A percentile compares a stretch with the other conserved stretches of the same genome.
Conservation (phyloP, 2,329 filamentous ascomycete genomes). For the Trichoderma endophyticum region DNA sequence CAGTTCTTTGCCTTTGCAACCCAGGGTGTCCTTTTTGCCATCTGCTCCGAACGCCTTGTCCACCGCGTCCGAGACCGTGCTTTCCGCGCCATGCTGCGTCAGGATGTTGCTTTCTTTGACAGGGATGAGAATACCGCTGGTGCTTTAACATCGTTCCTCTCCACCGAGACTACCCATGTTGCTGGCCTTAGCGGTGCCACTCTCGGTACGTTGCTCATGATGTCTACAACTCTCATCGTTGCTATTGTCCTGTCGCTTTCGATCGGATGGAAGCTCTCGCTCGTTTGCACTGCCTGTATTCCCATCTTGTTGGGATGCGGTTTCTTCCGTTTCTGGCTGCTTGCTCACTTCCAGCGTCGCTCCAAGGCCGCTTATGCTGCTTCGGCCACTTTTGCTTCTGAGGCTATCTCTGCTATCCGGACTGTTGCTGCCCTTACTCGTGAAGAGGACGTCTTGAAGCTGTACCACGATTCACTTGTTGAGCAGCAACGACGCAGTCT, state of each 20-base stretch:
- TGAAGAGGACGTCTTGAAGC: conserved; percentile 72
- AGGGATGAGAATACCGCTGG: conserved; percentile 85
- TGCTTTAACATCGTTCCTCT: conserved; percentile 82
- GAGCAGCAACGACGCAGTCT: conserved; percentile 66
- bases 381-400: conserved; percentile 84
- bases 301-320: conserved; percentile 75
- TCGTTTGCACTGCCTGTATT: conserved; percentile 76
- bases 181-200: conserved; percentile 88
- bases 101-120: conserved; percentile 93
- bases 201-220: conserved; percentile 80
- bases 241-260: conserved; percentile 68
- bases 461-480: conserved; percentile 67
- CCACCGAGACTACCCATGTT: conserved; percentile 84
- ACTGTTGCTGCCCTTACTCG: conserved; percentile 89
- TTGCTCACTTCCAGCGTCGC: conserved; percentile 74
- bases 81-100: conserved; percentile 84
- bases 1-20: conserved; percentile 65
- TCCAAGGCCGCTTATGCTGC: conserved; percentile 76
- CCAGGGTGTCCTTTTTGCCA: conserved; percentile 75
- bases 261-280: conserved; percentile 82
- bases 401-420: conserved; percentile 89
- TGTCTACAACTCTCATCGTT: conserved; percentile 73
- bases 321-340: conserved; percentile 81
- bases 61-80: conserved; percentile 80
- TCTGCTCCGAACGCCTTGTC: conserved; percentile 79